Evolutionary conservation across 495 filamentous ascomycete species (phyloP).

Genomic region (Penicillium pancosmium): DNA sequence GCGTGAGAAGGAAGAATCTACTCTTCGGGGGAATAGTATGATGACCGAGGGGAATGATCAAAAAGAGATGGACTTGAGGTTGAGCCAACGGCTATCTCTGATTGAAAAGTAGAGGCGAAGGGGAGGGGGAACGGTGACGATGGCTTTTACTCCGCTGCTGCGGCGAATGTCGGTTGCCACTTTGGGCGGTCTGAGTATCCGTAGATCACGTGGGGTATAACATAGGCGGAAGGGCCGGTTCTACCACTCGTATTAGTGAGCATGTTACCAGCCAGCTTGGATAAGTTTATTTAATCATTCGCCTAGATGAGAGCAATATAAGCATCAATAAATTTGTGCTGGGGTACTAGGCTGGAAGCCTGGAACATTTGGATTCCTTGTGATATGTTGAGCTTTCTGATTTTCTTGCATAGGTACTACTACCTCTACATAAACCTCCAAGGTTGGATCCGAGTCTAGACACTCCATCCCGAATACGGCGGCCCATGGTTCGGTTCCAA

Average conservation of each 20-base stretch:
- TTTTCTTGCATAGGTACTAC: too few species aligned
- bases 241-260: too few species aligned
- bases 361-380: too few species aligned
- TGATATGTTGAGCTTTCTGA: too few species aligned
- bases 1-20: constrained; percentile 26
- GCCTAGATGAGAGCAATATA: too few species aligned
- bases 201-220: constrained; percentile 28
- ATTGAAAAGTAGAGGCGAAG: constrained; percentile 21
- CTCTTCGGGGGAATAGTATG: constrained; percentile 18
- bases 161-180: constrained; percentile 45
- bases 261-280: too few species aligned
- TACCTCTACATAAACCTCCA: too few species aligned
- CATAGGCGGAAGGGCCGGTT: neutral
- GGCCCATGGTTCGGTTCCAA: constrained; percentile 19
- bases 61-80: constrained; percentile 19
- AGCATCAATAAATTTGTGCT: too few species aligned
- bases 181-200: constrained; percentile 22
- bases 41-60: constrained; percentile 7
- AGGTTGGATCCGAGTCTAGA: too few species aligned
- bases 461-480: neutral
- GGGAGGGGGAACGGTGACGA: constrained; percentile 18
- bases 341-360: too few species aligned
- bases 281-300: neutral
- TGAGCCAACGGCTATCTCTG: constrained; percentile 33
- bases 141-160: constrained; percentile 31